Evolutionary conservation across 2,329 filamentous ascomycete species (phyloP).

Genomic region (Talaromyces sp.): DNA sequence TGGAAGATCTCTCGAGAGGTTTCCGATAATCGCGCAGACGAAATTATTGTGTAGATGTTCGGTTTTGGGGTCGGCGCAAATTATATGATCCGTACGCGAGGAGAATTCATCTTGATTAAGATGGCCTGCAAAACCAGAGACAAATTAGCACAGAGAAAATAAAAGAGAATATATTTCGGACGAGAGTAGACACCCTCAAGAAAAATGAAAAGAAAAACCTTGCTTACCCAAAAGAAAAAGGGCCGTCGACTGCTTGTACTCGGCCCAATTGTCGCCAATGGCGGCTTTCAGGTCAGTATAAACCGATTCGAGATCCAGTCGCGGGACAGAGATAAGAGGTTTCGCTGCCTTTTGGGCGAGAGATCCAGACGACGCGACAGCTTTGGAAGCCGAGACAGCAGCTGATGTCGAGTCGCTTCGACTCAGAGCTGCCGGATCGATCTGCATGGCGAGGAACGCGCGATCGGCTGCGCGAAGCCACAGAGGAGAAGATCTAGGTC

Average conservation of each 20-base stretch:
- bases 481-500: slow-evolving; percentile 23
- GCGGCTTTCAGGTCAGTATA: slow-evolving; percentile 57
- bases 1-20: slow-evolving; percentile 55
- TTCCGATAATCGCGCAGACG: slow-evolving; percentile 54
- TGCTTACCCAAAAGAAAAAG: slow-evolving; percentile 53
- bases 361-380: slow-evolving; percentile 21
- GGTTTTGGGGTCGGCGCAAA: slow-evolving; percentile 47
- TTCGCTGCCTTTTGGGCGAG: slow-evolving; percentile 45
- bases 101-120: slow-evolving; percentile 58
- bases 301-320: slow-evolving; percentile 58
- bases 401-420: slow-evolving; percentile 35
- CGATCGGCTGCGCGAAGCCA: slow-evolving; percentile 38
- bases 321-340: slow-evolving; percentile 49
- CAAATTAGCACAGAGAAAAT: background rate
- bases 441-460: slow-evolving; percentile 37
- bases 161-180: too few relatives aligned
- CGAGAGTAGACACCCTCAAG: background rate
- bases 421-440: slow-evolving; percentile 40
- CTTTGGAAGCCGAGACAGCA: slow-evolving; percentile 26
- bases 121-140: slow-evolving; percentile 38
- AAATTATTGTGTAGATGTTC: slow-evolving; percentile 60
- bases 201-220: background rate
- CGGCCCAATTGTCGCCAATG: slow-evolving; percentile 55
- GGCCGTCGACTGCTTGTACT: slow-evolving; percentile 55
- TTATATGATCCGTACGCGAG: slow-evolving; percentile 50